Percentiles rank a stretch among this genome's conserved stretches.
phyloP scores from a whole-genome alignment of 1,284 basidiomycete species.

The Moniliophthora roreri region DNA sequence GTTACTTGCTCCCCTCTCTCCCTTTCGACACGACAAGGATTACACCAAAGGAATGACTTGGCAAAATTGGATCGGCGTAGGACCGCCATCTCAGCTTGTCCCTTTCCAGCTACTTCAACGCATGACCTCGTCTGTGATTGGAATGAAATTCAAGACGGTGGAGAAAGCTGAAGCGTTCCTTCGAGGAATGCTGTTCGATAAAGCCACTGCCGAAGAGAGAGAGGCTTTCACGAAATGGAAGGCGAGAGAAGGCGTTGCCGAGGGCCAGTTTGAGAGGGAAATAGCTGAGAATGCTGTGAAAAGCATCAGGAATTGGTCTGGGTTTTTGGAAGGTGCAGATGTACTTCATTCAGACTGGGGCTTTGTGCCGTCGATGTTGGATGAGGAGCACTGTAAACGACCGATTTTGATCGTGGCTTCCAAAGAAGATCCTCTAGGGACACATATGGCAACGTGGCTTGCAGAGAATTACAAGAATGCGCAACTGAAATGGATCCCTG shows the following conservation, averaged over 20 bases:
- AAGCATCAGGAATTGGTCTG: slow-evolving; percentile 44
- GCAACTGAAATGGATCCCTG: slow-evolving; percentile 29
- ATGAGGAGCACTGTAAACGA: slow-evolving; percentile 38
- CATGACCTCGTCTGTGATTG: slow-evolving; percentile 21
- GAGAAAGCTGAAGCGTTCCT: slow-evolving; percentile 37
- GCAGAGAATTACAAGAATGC: slow-evolving; percentile 37
- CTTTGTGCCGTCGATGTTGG: slow-evolving; percentile 37
- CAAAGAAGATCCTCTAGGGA: slow-evolving; percentile 32
- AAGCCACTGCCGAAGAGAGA: slow-evolving; percentile 38
- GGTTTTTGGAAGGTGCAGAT: slow-evolving; percentile 34
- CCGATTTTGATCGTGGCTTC: slow-evolving; percentile 38
- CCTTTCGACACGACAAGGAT: slow-evolving; percentile 36
- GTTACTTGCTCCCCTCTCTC: slow-evolving; percentile 38
- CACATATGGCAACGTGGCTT: slow-evolving; percentile 39
- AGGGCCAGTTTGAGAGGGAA: slow-evolving; percentile 34
- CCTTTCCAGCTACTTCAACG: slow-evolving; percentile 32
- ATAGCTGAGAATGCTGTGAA: slow-evolving; percentile 36
- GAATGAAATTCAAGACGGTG: slow-evolving; percentile 28
- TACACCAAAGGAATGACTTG: slow-evolving; percentile 37
- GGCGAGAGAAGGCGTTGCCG: slow-evolving; percentile 30
- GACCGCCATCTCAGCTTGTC: slow-evolving; percentile 31
- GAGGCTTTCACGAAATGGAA: slow-evolving; percentile 35
- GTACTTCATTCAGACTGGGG: slow-evolving; percentile 48
- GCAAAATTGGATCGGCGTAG: slow-evolving; percentile 38
- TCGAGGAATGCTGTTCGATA: slow-evolving; percentile 32